A percentile compares a stretch with the other conserved stretches of the same genome.
phyloP scores from a whole-genome alignment of 352 stramenopile species.

The Achlya hypogyna region DNA sequence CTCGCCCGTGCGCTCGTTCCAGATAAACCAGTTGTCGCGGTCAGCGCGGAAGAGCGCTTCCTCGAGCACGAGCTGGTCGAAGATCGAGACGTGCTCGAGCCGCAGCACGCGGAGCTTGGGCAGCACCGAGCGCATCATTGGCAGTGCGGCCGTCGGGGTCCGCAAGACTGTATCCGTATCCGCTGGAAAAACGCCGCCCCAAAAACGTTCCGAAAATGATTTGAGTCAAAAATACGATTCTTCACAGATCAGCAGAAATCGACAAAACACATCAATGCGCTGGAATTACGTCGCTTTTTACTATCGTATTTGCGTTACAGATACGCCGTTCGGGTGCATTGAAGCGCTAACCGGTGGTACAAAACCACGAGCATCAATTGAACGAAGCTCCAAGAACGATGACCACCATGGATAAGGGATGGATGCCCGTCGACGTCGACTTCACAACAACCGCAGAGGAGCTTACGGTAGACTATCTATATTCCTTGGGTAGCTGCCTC shows the following conservation, averaged over 20 bases:
- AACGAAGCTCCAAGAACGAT: not conserved
- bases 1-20: slow-evolving; percentile 52
- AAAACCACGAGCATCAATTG: slow-evolving; percentile 3
- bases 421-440: slow-evolving; percentile 18
- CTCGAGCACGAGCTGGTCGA: slow-evolving; percentile 85
- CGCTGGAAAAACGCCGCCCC: not conserved
- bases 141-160: not conserved
- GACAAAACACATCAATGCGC: not conserved
- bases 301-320: not conserved
- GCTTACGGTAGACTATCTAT: not conserved
- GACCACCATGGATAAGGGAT: not conserved
- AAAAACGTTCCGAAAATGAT: not conserved
- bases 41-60: slow-evolving; percentile 90
- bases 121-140: not conserved
- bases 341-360: slow-evolving; percentile 6
- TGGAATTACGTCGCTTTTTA: too few relatives aligned
- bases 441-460: slow-evolving; percentile 16
- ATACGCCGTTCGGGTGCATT: not conserved
- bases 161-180: not conserved
- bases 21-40: slow-evolving; percentile 75
- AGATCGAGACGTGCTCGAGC: slow-evolving; percentile 48
- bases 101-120: slow-evolving; percentile 41
- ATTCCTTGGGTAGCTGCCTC: not conserved
- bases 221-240: not conserved
- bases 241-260: not conserved